These are phyloP conservation scores for Flaveria linearis DNA, from an alignment of 129 eudicot species.

Conservation along the genomic window DNA sequence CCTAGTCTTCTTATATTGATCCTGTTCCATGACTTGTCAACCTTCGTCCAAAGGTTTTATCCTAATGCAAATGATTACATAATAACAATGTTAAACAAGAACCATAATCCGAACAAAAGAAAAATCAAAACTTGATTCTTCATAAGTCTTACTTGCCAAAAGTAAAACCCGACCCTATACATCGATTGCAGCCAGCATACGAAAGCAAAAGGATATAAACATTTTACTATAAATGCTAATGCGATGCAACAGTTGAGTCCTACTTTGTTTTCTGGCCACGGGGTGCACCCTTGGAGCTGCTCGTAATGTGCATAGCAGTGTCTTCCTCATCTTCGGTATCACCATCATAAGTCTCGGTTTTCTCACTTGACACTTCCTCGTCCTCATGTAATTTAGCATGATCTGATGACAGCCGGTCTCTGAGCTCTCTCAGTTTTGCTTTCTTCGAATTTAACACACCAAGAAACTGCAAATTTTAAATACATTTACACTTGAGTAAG, in stretches of 20 bases:
- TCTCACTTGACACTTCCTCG: constrained; percentile 65
- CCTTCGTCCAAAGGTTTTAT: background rate
- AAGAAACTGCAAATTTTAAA: constrained; percentile 56
- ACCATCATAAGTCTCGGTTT: constrained; percentile 67
- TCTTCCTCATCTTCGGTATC: constrained; percentile 48
- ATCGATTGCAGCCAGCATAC: background rate
- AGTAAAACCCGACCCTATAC: background rate
- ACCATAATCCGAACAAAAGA: background rate
- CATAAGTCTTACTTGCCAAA: background rate
- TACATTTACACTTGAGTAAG: background rate
- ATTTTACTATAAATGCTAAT: background rate
- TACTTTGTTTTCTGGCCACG: constrained; percentile 66
- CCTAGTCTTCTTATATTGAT: too few relatives aligned
- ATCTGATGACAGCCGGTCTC: constrained; percentile 52
- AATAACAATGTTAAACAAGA: background rate
- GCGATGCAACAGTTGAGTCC: background rate
- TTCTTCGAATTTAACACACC: constrained; percentile 73
- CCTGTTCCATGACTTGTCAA: too few relatives aligned
- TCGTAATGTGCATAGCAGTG: constrained; percentile 29
- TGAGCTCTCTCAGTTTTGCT: constrained; percentile 75
- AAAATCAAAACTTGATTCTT: background rate
- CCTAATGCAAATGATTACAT: background rate
- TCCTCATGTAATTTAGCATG: constrained; percentile 45
- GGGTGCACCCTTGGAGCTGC: constrained; percentile 51
- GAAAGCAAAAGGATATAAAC: background rate